These are phyloP conservation scores for Colletotrichum sp. DNA, from an alignment of 2,329 filamentous ascomycete species.

Conservation along the genomic window DNA sequence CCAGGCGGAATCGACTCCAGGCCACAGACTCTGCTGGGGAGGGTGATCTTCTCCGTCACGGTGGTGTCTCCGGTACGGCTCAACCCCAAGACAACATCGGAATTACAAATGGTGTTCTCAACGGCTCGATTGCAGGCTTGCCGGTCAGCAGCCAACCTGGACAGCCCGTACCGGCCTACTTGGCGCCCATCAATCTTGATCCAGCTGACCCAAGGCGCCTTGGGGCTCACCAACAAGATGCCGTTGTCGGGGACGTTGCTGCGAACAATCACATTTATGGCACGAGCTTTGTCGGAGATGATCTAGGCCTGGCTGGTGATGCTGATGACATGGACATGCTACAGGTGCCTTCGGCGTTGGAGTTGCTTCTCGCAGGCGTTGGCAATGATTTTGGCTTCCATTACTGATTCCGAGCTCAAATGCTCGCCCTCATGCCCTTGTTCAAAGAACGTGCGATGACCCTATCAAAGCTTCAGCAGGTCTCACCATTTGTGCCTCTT, in stretches of 20 bases:
- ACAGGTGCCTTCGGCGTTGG: conserved; percentile 32
- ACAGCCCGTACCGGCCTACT: background rate
- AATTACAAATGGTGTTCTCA: background rate
- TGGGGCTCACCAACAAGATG: background rate
- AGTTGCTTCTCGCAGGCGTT: conserved; percentile 35
- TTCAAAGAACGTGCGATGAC: background rate
- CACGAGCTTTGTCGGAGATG: background rate
- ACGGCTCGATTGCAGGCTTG: background rate
- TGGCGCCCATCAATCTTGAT: background rate
- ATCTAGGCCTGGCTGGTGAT: conserved; percentile 9
- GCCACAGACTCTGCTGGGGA: too few species aligned
- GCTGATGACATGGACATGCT: conserved; percentile 25
- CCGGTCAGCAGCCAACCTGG: background rate
- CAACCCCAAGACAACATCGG: background rate
- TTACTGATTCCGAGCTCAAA: background rate
- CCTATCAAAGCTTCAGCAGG: background rate
- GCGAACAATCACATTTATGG: background rate
- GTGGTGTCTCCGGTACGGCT: background rate
- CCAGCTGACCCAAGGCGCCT: background rate
- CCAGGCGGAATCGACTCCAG: background rate
- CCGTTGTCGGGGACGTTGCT: background rate
- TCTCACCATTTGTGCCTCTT: background rate
- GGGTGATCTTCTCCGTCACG: background rate
- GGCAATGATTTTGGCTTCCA: conserved; percentile 8
- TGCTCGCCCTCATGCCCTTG: background rate